Evolutionary conservation across 78 protist genomes (phyloP), one percentile per base, ranked within the genome.

Genomic region (Dictyostelium discoideum): DNA sequence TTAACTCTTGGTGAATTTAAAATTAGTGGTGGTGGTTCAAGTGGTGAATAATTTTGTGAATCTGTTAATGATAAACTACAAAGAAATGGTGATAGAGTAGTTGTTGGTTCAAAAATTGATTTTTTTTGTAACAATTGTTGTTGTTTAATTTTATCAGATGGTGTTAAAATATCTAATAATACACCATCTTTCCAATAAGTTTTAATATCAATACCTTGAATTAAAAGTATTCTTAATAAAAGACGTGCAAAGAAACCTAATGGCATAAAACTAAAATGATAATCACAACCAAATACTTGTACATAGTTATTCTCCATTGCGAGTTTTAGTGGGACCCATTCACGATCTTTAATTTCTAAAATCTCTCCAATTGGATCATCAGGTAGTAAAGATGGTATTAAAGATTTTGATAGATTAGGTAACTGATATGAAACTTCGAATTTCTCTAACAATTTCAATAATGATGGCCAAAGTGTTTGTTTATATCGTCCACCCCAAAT

Each of bases 361-460:
- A 90, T 82, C 8, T 90, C 95, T 32, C 87, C 89, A 11, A 82
- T 84, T 10, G 95, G 88, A 8, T 83, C 95, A 5, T 94, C 96
- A 1, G 96, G 96, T 22, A 94, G 24, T 20, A 94, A 57, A 1
- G 89, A 72, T 9, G 96, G 96, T 13, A 94, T 20, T 7, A 94
- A 39, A 2, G 83, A 72, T 32, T 73, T 63, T 20, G 16, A 20
- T 22, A n/a, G 32, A 1, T 50, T 50, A 9, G 96, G 92, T 48
- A 94, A 37, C 42, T 94, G 88, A 82, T 94, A 94, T 57, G 92
- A 86, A 8, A 94, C 93, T 48, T 94, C 96, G 24, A 94, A 94
- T 76, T 83, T 85, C 37, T 94, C 96, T 0, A 94, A 83, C 4
- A 94, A 44, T 78, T 84, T 85, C 14, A 94, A 63, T n/a, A 94